Evolutionary conservation across 345 rosid genomes (phyloP), one percentile per base, ranked within the genome.

Genomic region (Eucalyptus victrix): DNA sequence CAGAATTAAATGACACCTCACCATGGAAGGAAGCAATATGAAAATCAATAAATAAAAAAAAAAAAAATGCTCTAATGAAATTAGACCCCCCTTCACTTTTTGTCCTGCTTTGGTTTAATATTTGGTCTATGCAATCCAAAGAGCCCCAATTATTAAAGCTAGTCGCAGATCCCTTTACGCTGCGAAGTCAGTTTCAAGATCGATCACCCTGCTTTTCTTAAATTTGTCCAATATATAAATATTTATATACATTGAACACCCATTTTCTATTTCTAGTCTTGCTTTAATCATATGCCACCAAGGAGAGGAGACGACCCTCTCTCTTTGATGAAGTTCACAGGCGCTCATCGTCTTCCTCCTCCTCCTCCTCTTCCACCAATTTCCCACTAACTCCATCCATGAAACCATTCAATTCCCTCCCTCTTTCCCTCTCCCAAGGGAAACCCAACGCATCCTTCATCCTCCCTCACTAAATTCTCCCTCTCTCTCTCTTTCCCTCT

Each of bases 271-370:
- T 67, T 86, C 91, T 42, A 42, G 89, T 87, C 53, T 86, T 87
- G 12, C 47, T 42, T 44, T 76, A 40, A 76, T 76, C 85, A 40
- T 21, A 76, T 40, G 85, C 85, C 85, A 76, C 47, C 83, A 40
- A 40, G 28, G 17, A 40, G 85, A 40, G 28, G 17, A 40, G 85
- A 21, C 47, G 89, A 89, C 88, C 50, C 87, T 89, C 87, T 60
- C 92, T 60, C 92, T 88, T 93, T 96, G 93, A 95, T 93, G 94
- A 91, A 89, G 80, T 90, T 95, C 97, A 95, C 97, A 95, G 90
- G 96, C 83, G 86, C 91, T 89, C 92, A 87, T 92, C 91, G 88
- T 83, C 91, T 30, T 62, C 72, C 49, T 58, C 87, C 14, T 26
- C 67, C 90, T 80, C 67, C 81, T 26, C 62, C 51, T 49, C 60